Percentiles rank a stretch among this genome's conserved stretches.
phyloP scores from a whole-genome alignment of 192 early-diverging fungal genomes.

The Podila horticola region DNA sequence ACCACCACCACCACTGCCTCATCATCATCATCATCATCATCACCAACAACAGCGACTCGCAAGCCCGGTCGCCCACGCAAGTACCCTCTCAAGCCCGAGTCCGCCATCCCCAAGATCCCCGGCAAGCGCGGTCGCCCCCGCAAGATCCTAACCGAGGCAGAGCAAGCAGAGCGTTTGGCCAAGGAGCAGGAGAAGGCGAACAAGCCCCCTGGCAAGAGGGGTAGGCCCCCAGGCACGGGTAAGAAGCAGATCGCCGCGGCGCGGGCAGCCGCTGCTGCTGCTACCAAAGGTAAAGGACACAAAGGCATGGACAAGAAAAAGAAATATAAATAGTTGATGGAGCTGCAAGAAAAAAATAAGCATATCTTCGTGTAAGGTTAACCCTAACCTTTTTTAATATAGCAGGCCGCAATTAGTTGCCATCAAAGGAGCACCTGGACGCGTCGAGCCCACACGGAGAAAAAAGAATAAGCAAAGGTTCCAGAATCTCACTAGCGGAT shows the following conservation, averaged over 20 bases:
- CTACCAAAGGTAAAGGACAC: neutral
- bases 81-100: neutral
- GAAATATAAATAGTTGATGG: no score
- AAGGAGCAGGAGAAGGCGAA: neutral
- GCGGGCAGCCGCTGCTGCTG: neutral
- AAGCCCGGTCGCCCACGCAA: neutral
- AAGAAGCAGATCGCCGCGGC: conserved; percentile 16
- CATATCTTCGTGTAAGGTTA: no score
- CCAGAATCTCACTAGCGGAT: no score
- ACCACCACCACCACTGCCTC: no score
- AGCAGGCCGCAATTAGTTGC: no score
- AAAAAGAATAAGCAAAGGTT: no score
- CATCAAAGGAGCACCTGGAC: no score
- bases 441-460: no score
- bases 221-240: conserved; percentile 21
- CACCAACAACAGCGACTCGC: neutral
- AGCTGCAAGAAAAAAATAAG: no score
- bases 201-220: conserved; percentile 19
- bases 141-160: neutral
- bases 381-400: no score
- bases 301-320: neutral
- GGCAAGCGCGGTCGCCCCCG: neutral
- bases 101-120: neutral
- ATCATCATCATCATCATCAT: neutral
- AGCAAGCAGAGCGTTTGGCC: neutral